A percentile compares a stretch with the other conserved stretches of the same genome.
Evolutionary conservation across 306 rosid species (phyloP).

Genomic region (Spatholobus suberectus): DNA sequence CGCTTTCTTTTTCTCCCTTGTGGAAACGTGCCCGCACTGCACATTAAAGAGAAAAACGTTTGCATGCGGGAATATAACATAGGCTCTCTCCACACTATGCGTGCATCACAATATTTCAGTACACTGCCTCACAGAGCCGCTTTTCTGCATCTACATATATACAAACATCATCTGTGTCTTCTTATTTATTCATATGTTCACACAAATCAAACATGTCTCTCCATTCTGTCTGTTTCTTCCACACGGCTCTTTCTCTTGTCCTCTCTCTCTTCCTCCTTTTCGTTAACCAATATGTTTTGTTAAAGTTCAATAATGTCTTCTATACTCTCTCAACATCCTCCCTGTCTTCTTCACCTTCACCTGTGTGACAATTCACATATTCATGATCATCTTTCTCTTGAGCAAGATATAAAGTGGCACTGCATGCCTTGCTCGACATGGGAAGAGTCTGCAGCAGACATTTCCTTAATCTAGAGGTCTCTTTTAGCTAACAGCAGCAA

Average conservation of each 20-base stretch:
- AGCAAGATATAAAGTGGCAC: constrained; percentile 1
- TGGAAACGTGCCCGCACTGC: constrained; percentile 77
- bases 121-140: constrained; percentile 12
- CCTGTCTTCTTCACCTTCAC: constrained; percentile 25
- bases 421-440: constrained; percentile 27
- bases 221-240: background rate
- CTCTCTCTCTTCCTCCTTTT: background rate
- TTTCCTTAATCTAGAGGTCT: constrained; percentile 24
- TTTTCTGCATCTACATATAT: constrained; percentile 5
- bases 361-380: background rate
- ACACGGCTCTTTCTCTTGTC: constrained; percentile 13
- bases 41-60: constrained; percentile 59
- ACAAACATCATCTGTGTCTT: constrained; percentile 8
- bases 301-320: constrained; percentile 42
- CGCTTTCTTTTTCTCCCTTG: constrained; percentile 44
- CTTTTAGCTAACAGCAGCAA: constrained; percentile 6
- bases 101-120: constrained; percentile 58
- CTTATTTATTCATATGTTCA: background rate
- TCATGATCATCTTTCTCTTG: constrained; percentile 19
- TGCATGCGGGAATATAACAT: constrained; percentile 93
- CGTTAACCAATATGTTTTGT: background rate
- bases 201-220: constrained; percentile 32
- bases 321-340: constrained; percentile 34
- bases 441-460: constrained; percentile 20
- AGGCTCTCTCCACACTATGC: constrained; percentile 53